These are phyloP conservation scores for Ophiostoma sp. DNA, from an alignment of 2,329 filamentous ascomycete genomes.

Conservation along the genomic window DNA sequence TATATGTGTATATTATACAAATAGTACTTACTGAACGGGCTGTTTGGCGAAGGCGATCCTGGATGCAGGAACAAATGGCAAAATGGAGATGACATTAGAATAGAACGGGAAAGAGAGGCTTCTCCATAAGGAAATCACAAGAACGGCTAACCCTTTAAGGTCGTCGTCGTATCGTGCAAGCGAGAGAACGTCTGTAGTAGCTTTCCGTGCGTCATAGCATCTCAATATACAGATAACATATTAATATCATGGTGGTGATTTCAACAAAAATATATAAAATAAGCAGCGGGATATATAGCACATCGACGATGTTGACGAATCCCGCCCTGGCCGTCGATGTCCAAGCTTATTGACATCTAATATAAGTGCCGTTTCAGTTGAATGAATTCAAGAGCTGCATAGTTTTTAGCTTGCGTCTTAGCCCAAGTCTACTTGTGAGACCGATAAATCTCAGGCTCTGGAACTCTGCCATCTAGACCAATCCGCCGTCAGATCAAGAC, in stretches of 20 bases:
- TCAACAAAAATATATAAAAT: background rate
- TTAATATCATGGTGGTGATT: background rate
- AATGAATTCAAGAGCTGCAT: background rate
- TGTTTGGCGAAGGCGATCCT: background rate
- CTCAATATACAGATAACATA: too few relatives aligned
- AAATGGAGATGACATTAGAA: background rate
- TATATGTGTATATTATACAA: background rate
- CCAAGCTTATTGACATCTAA: background rate
- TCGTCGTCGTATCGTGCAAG: background rate
- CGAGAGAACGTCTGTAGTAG: background rate
- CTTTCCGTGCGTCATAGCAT: background rate
- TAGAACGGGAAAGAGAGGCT: too few relatives aligned
- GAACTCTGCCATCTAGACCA: background rate
- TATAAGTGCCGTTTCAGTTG: background rate
- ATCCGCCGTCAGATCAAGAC: background rate
- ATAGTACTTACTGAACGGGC: background rate
- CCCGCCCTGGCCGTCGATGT: background rate
- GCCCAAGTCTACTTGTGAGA: background rate
- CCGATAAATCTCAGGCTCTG: background rate
- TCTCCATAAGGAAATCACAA: too few relatives aligned
- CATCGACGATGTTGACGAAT: background rate
- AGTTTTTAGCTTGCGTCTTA: background rate
- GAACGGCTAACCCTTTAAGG: background rate
- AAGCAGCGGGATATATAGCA: background rate
- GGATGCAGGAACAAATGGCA: background rate